Conservation (phyloP, 140 eudicot genomes). For the Oenanthe javanica region DNA sequence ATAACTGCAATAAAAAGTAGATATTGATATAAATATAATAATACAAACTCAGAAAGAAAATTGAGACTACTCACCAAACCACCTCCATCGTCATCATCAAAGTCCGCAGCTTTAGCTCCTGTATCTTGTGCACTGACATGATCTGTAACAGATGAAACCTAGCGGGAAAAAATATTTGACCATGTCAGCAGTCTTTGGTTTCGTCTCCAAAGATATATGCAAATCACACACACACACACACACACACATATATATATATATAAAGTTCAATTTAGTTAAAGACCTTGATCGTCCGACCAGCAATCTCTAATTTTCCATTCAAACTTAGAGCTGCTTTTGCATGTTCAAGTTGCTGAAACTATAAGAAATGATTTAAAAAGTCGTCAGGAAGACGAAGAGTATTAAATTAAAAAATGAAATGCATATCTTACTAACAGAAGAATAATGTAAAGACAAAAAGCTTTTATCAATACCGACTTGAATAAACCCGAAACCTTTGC, state of each 20-base stretch:
- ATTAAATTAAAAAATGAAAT: background rate
- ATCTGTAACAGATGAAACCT: slow-evolving; percentile 96
- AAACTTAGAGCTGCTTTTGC: slow-evolving; percentile 85
- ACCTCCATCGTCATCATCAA: slow-evolving; percentile 98
- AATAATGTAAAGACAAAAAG: background rate
- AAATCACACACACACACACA: background rate
- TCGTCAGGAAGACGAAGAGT: background rate
- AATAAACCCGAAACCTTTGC: slow-evolving; percentile 92
- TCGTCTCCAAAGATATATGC: background rate
- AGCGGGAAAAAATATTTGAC: slow-evolving; percentile 1
- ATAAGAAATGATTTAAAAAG: background rate
- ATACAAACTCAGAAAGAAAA: background rate
- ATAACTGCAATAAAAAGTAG: background rate
- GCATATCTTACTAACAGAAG: slow-evolving; percentile 2
- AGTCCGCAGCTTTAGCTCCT: slow-evolving; percentile 93
- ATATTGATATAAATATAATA: background rate
- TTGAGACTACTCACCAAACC: slow-evolving; percentile 48
- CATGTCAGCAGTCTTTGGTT: background rate
- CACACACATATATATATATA: background rate
- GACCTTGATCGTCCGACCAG: slow-evolving; percentile 87
- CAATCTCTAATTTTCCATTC: slow-evolving; percentile 86
- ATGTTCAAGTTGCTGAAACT: slow-evolving; percentile 88
- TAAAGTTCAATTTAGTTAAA: background rate
- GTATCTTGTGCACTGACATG: slow-evolving; percentile 84
- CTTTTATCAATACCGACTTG: slow-evolving; percentile 43